phyloP scores from a whole-genome alignment of 805 yeast species.

The Schwanniomyces sp. region DNA sequence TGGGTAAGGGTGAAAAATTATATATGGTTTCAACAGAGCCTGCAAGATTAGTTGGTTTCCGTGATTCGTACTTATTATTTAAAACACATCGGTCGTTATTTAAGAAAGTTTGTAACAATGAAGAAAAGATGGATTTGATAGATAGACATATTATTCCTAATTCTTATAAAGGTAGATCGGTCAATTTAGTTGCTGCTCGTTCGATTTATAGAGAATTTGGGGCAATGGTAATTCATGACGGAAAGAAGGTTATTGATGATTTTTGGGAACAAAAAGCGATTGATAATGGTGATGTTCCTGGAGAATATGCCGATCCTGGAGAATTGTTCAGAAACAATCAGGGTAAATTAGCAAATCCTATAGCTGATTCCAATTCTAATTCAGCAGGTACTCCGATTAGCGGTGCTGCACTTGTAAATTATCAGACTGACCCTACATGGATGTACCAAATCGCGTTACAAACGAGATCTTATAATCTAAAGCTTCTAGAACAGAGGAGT shows the following conservation, averaged over 20 bases:
- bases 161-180: conserved; percentile 86
- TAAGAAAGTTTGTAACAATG: conserved; percentile 71
- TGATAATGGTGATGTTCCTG: conserved; percentile 64
- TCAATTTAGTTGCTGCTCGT: conserved; percentile 88
- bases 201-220: conserved; percentile 92
- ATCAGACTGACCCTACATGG: conserved; percentile 72
- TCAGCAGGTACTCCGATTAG: conserved; percentile 25
- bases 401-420: conserved; percentile 38
- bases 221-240: conserved; percentile 75
- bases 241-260: conserved; percentile 81
- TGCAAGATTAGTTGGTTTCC: conserved; percentile 89
- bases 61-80: conserved; percentile 87
- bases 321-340: conserved; percentile 43
- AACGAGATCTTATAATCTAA: conserved; percentile 67
- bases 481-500: conserved; percentile 58
- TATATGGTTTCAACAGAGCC: conserved; percentile 96
- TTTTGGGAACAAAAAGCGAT: conserved; percentile 71
- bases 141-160: conserved; percentile 80
- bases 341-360: conserved; percentile 28
- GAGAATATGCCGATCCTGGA: conserved; percentile 70
- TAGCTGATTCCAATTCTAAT: conserved; percentile 41
- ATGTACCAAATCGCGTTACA: conserved; percentile 81
- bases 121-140: conserved; percentile 80
- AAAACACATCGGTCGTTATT: conserved; percentile 78
- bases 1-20: conserved; percentile 64